Conservation (phyloP, 805 yeast genomes). For the Alloascoidea africana region DNA sequence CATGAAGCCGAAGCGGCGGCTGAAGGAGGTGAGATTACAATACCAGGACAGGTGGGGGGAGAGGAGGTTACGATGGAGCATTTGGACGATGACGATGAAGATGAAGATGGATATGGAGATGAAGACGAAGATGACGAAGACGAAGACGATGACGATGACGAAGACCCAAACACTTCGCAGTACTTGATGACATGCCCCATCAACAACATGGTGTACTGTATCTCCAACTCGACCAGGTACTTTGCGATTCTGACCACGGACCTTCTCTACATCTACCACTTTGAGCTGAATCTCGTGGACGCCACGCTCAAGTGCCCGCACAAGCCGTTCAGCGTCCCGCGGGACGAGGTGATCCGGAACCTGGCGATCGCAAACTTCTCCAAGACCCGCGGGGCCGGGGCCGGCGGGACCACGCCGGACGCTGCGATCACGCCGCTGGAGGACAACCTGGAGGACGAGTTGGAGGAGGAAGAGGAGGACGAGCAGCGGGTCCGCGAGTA, state of each 20-base stretch:
- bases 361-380: too few species aligned
- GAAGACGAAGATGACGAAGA: slow-evolving; percentile 3
- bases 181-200: background rate
- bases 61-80: slow-evolving; percentile 1
- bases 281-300: background rate
- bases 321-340: slow-evolving; percentile 1
- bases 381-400: too few species aligned
- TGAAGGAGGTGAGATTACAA: background rate
- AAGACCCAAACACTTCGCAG: background rate
- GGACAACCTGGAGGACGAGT: too few species aligned
- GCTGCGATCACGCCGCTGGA: too few species aligned
- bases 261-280: background rate
- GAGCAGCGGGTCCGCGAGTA: too few species aligned
- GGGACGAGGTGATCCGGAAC: background rate
- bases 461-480: too few species aligned
- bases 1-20: background rate
- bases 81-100: slow-evolving; percentile 1
- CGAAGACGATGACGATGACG: slow-evolving; percentile 2
- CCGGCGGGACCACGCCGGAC: too few species aligned
- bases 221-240: background rate
- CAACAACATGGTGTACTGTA: background rate
- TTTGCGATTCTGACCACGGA: slow-evolving; percentile 1
- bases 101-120: too few species aligned
- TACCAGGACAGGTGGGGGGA: background rate
- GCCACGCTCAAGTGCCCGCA: background rate